Base-by-base conservation (phyloP, 768 basidiomycete genomes). In the Hirschioporus abietinus region DNA sequence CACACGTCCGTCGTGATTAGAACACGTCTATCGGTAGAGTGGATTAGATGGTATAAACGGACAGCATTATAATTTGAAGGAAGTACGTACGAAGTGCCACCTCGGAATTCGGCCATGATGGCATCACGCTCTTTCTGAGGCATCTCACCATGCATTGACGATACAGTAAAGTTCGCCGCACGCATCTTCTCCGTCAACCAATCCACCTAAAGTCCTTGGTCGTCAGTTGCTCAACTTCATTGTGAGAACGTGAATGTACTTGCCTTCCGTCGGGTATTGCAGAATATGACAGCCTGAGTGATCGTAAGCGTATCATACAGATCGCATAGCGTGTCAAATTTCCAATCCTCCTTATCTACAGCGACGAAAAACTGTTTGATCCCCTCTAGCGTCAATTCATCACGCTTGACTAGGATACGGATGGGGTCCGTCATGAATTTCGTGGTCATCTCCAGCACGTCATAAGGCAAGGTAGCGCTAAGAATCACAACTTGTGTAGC, bases 381-480 rank as follows among this genome's bases (percentile, higher is more conserved):
- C 9, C 92, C 92, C 74, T 99, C 96, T 66, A 98, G 84, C 64
- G 96, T 97, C 84, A 98, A 85, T 79, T 99, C 96, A 74, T 98
- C 96, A 90, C 95, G 94, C 84, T 98, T 97, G 78, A 99, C 96
- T 72, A 98, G 89, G 72, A 99, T 97, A 60, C 95, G 92, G 75
- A 99, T 95, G 35, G 96, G 96, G 78, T 98, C 95, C 64, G 93
- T 94, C 96, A 99, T 98, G 83, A 99, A 98, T 80, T 99, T 98
- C 42, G 94, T 97, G 23, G 96, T 98, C 92, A 98, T 97, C 81
- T 99, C 96, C 76, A 99, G 78, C 58, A 99, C 96, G 73, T 99
- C 96, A 76, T 95, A 91, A 10, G 96, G 96, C 68, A 99, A 84
- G 27, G 96, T 98, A 59, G 96, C 95, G 74, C 95, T 96, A 70